These are phyloP conservation scores for Diddensiella caesifluorescens DNA, from an alignment of 805 yeast species.

Conservation along the genomic window DNA sequence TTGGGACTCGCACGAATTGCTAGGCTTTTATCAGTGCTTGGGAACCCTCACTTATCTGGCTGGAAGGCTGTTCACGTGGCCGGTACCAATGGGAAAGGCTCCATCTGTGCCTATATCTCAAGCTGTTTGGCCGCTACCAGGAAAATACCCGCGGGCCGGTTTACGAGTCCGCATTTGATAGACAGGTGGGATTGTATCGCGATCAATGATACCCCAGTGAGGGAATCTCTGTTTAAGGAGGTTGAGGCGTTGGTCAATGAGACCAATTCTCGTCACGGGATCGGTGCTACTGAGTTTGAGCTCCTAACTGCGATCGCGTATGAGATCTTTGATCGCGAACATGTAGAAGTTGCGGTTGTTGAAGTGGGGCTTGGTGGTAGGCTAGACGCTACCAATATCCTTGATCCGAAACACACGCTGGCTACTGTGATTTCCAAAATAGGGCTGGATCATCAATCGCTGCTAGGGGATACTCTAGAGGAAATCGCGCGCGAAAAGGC, in stretches of 20 bases:
- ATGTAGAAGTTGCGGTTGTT: constrained; percentile 71
- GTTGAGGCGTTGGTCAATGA: constrained; percentile 40
- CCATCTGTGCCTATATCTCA: constrained; percentile 77
- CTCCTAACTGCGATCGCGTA: constrained; percentile 80
- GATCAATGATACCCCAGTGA: constrained; percentile 56
- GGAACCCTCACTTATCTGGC: constrained; percentile 57
- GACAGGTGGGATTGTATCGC: constrained; percentile 70
- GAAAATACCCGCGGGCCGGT: constrained; percentile 59
- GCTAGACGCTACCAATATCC: constrained; percentile 81
- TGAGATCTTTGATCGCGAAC: constrained; percentile 54
- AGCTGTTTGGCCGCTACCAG: constrained; percentile 51
- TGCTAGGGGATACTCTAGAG: constrained; percentile 60
- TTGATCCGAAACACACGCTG: constrained; percentile 38
- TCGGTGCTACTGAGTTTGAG: constrained; percentile 87
- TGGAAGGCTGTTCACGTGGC: constrained; percentile 82
- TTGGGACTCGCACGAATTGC: constrained; percentile 52
- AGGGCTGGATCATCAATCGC: constrained; percentile 76
- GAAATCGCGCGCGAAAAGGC: constrained; percentile 78
- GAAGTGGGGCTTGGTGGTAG: constrained; percentile 95
- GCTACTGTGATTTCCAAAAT: constrained; percentile 77
- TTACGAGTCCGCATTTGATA: constrained; percentile 84
- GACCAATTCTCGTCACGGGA: constrained; percentile 36
- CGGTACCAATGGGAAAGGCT: constrained; percentile 97
- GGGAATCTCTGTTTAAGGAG: constrained; percentile 39
- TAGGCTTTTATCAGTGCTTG: constrained; percentile 44